These are phyloP conservation scores for Heterobasidion parviporum DNA, from an alignment of 1,284 basidiomycete genomes.

Conservation along the genomic window DNA sequence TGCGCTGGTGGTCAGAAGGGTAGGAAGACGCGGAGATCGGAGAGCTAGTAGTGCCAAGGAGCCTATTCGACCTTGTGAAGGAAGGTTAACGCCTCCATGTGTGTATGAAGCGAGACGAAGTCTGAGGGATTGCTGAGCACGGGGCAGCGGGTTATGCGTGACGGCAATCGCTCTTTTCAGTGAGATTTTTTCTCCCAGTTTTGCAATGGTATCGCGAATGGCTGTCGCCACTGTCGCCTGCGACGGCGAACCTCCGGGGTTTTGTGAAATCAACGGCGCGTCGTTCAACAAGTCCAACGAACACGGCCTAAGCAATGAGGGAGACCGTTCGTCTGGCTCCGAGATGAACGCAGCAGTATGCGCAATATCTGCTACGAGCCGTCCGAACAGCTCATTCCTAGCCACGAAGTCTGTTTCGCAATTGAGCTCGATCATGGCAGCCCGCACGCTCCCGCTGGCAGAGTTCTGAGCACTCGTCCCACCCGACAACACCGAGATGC, in stretches of 20 bases:
- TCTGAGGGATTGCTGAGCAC: conserved; percentile 31
- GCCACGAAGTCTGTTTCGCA: conserved; percentile 98
- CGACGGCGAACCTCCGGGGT: conserved; percentile 23
- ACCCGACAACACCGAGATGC: conserved; percentile 62
- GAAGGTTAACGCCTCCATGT: conserved; percentile 51
- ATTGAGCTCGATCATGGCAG: conserved; percentile 87
- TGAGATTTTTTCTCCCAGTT: conserved; percentile 86
- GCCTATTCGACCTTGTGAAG: conserved; percentile 63
- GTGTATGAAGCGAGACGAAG: conserved; percentile 73
- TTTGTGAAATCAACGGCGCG: conserved; percentile 58
- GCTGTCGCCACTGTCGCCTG: conserved; percentile 58
- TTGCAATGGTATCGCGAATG: conserved; percentile 75
- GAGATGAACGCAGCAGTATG: conserved; percentile 81
- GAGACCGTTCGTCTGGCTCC: conserved; percentile 34
- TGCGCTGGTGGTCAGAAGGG: conserved; percentile 32
- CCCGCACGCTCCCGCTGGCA: conserved; percentile 49
- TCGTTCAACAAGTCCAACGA: conserved; percentile 50
- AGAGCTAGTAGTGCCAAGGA: conserved; percentile 60
- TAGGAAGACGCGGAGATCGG: conserved; percentile 34
- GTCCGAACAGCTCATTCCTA: conserved; percentile 77
- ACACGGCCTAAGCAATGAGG: conserved; percentile 31
- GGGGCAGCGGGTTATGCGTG: conserved; percentile 47
- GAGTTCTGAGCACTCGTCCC: conserved; percentile 29
- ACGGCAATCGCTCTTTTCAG: conserved; percentile 70
- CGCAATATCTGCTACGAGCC: conserved; percentile 75